Base-by-base conservation (phyloP, 2,329 filamentous ascomycete species). In the Coniochaeta hoffmannii region DNA sequence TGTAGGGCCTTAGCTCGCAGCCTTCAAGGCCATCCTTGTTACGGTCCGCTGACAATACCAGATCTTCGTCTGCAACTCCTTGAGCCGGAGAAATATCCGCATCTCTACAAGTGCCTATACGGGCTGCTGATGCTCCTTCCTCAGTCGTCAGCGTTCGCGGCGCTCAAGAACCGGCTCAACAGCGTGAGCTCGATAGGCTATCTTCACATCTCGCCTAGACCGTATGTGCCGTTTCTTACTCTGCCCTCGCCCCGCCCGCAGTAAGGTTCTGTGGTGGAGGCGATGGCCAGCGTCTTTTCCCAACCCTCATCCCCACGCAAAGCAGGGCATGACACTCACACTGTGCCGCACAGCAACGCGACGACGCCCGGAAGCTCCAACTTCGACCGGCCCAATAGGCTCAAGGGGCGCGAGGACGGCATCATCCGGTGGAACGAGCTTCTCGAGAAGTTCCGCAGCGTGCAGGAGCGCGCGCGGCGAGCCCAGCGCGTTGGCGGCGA, bases 151-250 rank as follows among this genome's bases (percentile, higher is more conserved):
- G 95, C 94, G 9, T 99, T 99, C 73, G 94, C 92, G 28, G 93
- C 94, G 2, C 78, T 99, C 56, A 97, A 97, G 69, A 99, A 99
- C 68, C 86, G 94, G 41, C 80, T 99, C 53, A 97, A 97, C 71
- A 96, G 90, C 71, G 94, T 99, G 62, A 96, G 90, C 75, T 92
- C 94, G 53, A 97, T 99, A 68, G 94, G 93, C 44, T 96, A 96
- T 70, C 76, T 99, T 59, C 93, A 97, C 68, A 87, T 89, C 62
- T 86, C 87, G 59, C 88, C 80, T 54, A 74, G 89, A 80, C 80
- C 82, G 89, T 94, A 86, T 73, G 86, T 85, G 56, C 55, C 54
- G 58, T 65, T 63, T 63, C 62, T 61, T 61, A 58, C 63, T 61
- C 62, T 64, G 59, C 62, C 67, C 61, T 59, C 65, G 60, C 65